Percentiles rank a stretch among this genome's conserved stretches.
Evolutionary conservation across 2,329 filamentous ascomycete species (phyloP).

Genomic region (Clonostachys solani): DNA sequence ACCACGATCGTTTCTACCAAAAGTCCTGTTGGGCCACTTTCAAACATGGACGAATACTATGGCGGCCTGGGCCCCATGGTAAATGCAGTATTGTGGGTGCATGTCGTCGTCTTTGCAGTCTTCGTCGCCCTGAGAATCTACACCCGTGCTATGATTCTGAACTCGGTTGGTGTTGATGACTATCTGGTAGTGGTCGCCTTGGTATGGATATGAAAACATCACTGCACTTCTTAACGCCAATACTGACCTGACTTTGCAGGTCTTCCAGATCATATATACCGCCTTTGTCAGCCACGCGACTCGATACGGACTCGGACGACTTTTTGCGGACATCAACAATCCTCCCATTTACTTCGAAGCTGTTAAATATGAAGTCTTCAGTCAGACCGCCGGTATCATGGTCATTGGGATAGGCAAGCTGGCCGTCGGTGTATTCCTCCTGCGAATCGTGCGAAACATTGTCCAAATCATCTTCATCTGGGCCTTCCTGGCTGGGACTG

Average conservation of each 20-base stretch:
- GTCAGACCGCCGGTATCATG: constrained; percentile 8
- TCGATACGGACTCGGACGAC: constrained; percentile 3
- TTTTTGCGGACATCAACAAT: neutral
- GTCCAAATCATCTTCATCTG: constrained; percentile 15
- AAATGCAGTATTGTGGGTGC: constrained; percentile 2
- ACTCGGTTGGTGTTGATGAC: constrained; percentile 1
- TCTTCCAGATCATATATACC: constrained; percentile 1
- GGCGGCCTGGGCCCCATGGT: constrained; percentile 4
- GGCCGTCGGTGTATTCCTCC: constrained; percentile 10
- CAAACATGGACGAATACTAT: neutral
- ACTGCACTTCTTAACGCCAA: too few relatives aligned
- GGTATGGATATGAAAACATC: neutral
- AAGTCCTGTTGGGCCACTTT: too few relatives aligned
- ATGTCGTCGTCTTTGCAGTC: constrained; percentile 1
- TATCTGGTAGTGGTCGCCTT: constrained; percentile 1
- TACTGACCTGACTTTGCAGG: neutral
- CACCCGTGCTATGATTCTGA: constrained; percentile 2
- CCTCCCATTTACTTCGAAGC: constrained; percentile 1
- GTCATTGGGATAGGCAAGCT: constrained; percentile 6
- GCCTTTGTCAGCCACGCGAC: constrained; percentile 1
- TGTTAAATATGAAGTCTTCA: constrained; percentile 6
- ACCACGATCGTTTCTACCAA: too few relatives aligned
- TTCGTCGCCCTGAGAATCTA: constrained; percentile 2
- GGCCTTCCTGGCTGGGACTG: constrained; percentile 15
- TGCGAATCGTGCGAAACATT: constrained; percentile 15